Base-by-base conservation (phyloP, 306 rosid species). In the Macrotyloma uniflorum region DNA sequence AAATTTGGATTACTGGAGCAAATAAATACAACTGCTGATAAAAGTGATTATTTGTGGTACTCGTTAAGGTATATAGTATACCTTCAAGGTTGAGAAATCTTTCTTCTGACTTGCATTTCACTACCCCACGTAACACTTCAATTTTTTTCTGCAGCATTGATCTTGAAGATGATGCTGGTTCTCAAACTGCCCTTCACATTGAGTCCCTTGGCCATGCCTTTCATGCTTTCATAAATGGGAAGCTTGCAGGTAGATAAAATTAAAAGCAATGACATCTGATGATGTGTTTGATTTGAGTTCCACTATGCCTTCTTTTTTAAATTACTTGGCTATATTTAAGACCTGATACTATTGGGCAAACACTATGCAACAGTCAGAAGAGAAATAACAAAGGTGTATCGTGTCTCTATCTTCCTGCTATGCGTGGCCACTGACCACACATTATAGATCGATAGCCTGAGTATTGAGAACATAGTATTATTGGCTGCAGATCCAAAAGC, bases 41-140 rank as follows among this genome's bases (percentile, higher is more conserved):
- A 61, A 84, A 95, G 98, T 26, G 98, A 95, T 80, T 95, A 95
- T 79, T 81, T 95, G 66, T 95, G 98, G 98, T 95, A 95, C 84
- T 87, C 98, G 38, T 82, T 85, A 67, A 93, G 98, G 98, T 95
- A 89, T 12, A 40, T 1, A 70, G 66, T 24, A 43, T 24, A 12
- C 45, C 65, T 75, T 33, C 64, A 20, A 30, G 62, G 67, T 76
- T 79, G 53, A 73, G 19, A 32, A 20, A 32, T 49, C 22, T 77
- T 49, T 68, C 81, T 85, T 75, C 53, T 63, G 58, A 80, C 33
- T 22, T 28, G 38, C 6, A 43, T 45, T 58, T 71, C n/a, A 35
- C 65, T 69, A 19, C 36, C 67, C 36, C 75, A 26, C 72, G n/a
- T 79, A 79, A 75, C 14, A 61, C n/a, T 45, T 82, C 57, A 58